These are phyloP conservation scores for Aspergillus sp. DNA, from an alignment of 2,329 filamentous ascomycete species.

Conservation along the genomic window DNA sequence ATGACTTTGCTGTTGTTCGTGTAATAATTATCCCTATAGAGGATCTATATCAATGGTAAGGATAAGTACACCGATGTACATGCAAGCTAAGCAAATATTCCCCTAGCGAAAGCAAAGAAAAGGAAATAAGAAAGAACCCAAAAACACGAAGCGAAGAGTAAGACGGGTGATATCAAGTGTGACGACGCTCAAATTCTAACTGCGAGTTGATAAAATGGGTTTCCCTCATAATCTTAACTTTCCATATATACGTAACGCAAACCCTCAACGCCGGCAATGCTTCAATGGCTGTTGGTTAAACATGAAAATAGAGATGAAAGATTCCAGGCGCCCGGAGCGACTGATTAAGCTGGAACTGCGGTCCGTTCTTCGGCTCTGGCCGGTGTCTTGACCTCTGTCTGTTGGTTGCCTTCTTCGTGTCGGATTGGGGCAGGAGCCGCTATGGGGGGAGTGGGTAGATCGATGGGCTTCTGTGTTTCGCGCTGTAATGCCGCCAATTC, in stretches of 20 bases:
- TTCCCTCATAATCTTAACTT: neutral
- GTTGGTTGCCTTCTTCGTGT: slow-evolving; percentile 24
- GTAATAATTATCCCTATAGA: neutral
- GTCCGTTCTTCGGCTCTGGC: slow-evolving; percentile 23
- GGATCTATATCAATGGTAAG: neutral
- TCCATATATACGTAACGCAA: neutral
- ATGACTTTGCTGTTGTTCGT: neutral
- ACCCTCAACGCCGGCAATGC: slow-evolving; percentile 29
- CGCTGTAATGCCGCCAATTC: slow-evolving; percentile 80
- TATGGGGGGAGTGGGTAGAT: slow-evolving; percentile 42
- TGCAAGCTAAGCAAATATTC: neutral
- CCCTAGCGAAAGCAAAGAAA: neutral
- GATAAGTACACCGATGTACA: neutral
- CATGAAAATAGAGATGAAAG: neutral
- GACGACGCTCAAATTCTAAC: neutral
- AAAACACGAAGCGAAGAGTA: neutral
- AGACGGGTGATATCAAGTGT: neutral
- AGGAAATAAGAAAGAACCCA: neutral
- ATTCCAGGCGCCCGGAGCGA: no score
- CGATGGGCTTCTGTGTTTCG: slow-evolving; percentile 49
- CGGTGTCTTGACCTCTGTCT: slow-evolving; percentile 30
- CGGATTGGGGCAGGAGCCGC: slow-evolving; percentile 28
- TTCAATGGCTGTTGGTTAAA: slow-evolving; percentile 1
- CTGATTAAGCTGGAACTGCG: slow-evolving; percentile 10
- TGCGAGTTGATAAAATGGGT: neutral